Base-by-base conservation (phyloP, 1,284 basidiomycete genomes). In the Malassezia sympodialis region DNA sequence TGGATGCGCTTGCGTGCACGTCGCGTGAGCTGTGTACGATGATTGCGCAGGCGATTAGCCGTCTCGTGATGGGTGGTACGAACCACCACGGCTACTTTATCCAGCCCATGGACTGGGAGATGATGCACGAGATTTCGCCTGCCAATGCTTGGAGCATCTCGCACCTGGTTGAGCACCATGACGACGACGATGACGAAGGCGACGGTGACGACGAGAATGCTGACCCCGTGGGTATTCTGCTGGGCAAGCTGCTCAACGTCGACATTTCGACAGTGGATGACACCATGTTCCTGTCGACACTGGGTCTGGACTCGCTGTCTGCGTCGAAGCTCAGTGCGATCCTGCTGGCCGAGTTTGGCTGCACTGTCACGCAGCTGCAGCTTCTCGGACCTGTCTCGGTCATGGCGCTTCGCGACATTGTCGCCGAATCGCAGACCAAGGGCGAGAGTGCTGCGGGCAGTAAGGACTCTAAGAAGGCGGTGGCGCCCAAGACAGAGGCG, bases 231-330 rank as follows among this genome's bases (percentile, higher is more conserved):
- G 55, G 55, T 34, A n/a, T 17, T 3, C 47, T 57, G 19, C 43
- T 57, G 11, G 55, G 55, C 49, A 57, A 57, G 49, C 45, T 57
- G 39, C 50, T 57, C 44, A 57, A 57, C 45, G 55, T 57, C 15
- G 55, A 57, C 39, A 52, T 57, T 19, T 21, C 45, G 14, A 57
- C 55, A 15, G 55, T 57, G 17, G 55, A 57, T 37, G 55, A 57
- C 55, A 57, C 55, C 40, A 57, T 57, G 55, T 57, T 57, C 50
- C 30, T 57, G 35, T 57, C 55, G 34, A 52, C 55, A 15, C 51
- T 57, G 14, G 55, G 55, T 49, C 50, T 57, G 12, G 55, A 57
- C 55, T 57, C 55, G 55, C 50, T 57, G 23, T 48, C 44, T 6
- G 55, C 55, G 30, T 52, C 49, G 41, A 57, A 57, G 55, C 49